Conservation (phyloP, 805 yeast genomes). For the Zygotorulaspora sp. region DNA sequence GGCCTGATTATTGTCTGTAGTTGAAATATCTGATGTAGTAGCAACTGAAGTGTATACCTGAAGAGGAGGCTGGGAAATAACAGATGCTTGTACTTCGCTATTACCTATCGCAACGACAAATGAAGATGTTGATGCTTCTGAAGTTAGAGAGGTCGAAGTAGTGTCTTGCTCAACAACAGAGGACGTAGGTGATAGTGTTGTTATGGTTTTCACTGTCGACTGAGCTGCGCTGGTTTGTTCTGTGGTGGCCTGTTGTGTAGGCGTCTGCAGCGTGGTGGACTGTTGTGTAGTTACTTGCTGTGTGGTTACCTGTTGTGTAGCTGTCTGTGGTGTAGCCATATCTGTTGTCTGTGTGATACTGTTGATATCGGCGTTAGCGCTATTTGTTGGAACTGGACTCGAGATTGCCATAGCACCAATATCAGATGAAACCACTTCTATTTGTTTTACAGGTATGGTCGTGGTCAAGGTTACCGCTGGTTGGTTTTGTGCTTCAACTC, state of each 20-base stretch:
- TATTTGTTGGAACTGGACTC: constrained; percentile 6
- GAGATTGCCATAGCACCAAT: constrained; percentile 7
- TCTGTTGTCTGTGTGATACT: too few species aligned
- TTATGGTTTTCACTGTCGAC: too few species aligned
- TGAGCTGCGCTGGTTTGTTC: too few species aligned
- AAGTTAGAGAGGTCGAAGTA: constrained; percentile 16
- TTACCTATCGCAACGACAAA: constrained; percentile 2
- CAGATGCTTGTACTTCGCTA: constrained; percentile 7
- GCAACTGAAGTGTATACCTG: constrained; percentile 13
- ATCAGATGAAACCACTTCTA: background rate
- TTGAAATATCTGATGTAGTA: constrained; percentile 9
- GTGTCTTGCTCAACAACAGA: constrained; percentile 6
- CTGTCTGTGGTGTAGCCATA: constrained; percentile 8
- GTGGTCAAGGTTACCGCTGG: constrained; percentile 37
- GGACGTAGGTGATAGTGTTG: constrained; percentile 11
- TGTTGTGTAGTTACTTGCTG: constrained; percentile 7
- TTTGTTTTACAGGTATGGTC: constrained; percentile 12
- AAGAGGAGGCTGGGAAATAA: constrained; percentile 10
- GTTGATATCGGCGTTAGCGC: background rate
- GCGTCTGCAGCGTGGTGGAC: constrained; percentile 8
- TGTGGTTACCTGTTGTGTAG: constrained; percentile 10
- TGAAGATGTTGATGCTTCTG: constrained; percentile 1
- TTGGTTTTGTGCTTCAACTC: constrained; percentile 34
- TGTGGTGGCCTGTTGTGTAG: constrained; percentile 9
- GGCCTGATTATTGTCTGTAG: constrained; percentile 13